These are phyloP conservation scores for Sporothrix brunneoviolacea DNA, from an alignment of 2,329 filamentous ascomycete species.

Conservation along the genomic window DNA sequence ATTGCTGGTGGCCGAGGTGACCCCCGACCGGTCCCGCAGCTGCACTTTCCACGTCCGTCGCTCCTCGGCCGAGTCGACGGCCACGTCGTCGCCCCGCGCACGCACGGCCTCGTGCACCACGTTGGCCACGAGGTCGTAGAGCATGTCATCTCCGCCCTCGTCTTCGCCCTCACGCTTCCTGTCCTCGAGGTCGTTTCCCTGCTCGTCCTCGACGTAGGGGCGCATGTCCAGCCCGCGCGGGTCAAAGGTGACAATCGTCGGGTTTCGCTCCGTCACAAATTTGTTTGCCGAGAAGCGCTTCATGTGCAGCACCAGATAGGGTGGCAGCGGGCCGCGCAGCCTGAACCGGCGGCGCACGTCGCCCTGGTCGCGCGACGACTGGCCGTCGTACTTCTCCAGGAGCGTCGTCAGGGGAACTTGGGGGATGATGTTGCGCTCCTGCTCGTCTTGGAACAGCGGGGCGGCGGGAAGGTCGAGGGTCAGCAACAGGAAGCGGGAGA, in stretches of 20 bases:
- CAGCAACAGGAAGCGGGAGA: conserved; percentile 78
- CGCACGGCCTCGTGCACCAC: conserved; percentile 81
- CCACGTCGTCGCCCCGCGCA: conserved; percentile 67
- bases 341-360: conserved; percentile 85
- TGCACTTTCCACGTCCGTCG: conserved; percentile 91
- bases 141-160: conserved; percentile 90
- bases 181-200: conserved; percentile 58
- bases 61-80: conserved; percentile 74
- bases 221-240: conserved; percentile 75
- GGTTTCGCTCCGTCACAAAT: conserved; percentile 92
- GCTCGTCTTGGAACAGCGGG: conserved; percentile 91
- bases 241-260: conserved; percentile 95
- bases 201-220: conserved; percentile 82
- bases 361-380: conserved; percentile 78
- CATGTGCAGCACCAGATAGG: conserved; percentile 87
- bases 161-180: conserved; percentile 56
- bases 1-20: conserved; percentile 31
- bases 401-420: conserved; percentile 78
- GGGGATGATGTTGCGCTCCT: conserved; percentile 93
- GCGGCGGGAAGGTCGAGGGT: conserved; percentile 88
- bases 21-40: conserved; percentile 66
- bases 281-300: conserved; percentile 97
- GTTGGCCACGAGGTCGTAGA: conserved; percentile 94
- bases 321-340: conserved; percentile 81
- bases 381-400: conserved; percentile 86